Conservation (phyloP, 139 green algal species). For the Chlamydomonas schloesseri region DNA sequence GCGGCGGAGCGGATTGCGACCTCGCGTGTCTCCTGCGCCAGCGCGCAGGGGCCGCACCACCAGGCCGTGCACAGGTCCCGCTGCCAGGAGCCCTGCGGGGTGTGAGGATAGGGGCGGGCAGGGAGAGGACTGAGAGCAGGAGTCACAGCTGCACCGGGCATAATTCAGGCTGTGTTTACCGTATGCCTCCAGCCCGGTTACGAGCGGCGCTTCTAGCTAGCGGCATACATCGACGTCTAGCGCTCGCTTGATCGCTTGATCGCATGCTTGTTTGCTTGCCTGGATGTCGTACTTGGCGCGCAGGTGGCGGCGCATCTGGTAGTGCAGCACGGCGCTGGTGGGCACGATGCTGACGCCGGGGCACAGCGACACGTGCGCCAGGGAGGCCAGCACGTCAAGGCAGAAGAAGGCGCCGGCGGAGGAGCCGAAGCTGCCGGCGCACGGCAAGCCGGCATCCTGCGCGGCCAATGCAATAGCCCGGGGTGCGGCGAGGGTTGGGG, state of each 20-base stretch:
- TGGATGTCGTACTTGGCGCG: slow-evolving; percentile 38
- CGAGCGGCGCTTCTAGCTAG: background rate
- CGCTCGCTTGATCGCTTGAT: too few species aligned
- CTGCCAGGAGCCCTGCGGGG: background rate
- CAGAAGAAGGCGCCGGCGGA: background rate
- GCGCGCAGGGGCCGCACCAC: slow-evolving; percentile 40
- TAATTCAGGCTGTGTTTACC: background rate
- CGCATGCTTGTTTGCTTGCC: too few species aligned
- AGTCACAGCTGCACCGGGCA: background rate
- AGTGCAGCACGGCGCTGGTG: slow-evolving; percentile 10
- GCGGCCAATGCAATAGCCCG: too few species aligned
- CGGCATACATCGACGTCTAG: background rate
- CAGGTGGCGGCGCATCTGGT: background rate
- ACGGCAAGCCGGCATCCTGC: background rate
- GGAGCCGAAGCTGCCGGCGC: background rate
- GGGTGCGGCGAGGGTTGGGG: background rate
- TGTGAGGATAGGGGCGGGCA: background rate
- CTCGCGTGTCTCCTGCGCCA: slow-evolving; percentile 34
- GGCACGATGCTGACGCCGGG: slow-evolving; percentile 21
- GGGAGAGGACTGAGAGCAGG: background rate
- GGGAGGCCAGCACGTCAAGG: background rate
- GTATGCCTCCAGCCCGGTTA: too few species aligned
- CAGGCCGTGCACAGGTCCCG: slow-evolving; percentile 24
- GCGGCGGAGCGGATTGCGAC: background rate
- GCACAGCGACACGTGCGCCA: background rate